Evolutionary conservation across 768 basidiomycete species (phyloP).

Genomic region (Mycena sanguinolenta): DNA sequence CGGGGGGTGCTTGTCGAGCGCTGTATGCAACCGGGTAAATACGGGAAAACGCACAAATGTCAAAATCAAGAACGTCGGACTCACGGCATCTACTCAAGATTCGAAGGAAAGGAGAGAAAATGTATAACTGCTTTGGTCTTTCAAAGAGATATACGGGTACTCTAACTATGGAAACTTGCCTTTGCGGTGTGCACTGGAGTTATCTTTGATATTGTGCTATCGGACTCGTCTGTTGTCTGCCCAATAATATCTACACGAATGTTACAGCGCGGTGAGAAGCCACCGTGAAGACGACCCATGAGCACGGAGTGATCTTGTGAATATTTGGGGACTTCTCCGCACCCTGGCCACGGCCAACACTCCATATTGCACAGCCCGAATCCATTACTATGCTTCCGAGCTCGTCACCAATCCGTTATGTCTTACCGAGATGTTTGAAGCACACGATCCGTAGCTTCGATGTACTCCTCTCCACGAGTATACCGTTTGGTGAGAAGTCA

Average conservation of each 20-base stretch:
- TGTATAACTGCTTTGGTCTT: conserved; percentile 4
- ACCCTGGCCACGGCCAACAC: conserved; percentile 4
- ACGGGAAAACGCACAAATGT: conserved; percentile 15
- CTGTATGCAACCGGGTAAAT: conserved; percentile 9
- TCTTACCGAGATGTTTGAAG: conserved; percentile 12
- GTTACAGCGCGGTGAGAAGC: conserved; percentile 16
- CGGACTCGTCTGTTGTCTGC: conserved; percentile 12
- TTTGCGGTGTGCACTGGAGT: conserved; percentile 14
- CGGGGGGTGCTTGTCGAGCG: not conserved
- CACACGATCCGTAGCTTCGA: conserved; percentile 21
- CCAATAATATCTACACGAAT: conserved; percentile 20
- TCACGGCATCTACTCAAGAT: conserved; percentile 8
- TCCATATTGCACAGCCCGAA: conserved; percentile 15
- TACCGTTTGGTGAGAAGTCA: conserved; percentile 5
- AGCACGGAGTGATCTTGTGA: conserved; percentile 16
- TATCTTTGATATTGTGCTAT: conserved; percentile 16
- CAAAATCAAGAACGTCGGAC: conserved; percentile 10
- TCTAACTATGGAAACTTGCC: conserved; percentile 5
- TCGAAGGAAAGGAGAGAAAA: conserved; percentile 9
- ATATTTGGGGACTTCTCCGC: conserved; percentile 17
- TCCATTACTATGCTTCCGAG: conserved; percentile 18
- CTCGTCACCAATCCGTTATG: conserved; percentile 9
- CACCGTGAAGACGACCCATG: conserved; percentile 11
- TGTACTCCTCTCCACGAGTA: conserved; percentile 20
- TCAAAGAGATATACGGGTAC: conserved; percentile 15